Percentiles rank a stretch among this genome's conserved stretches.
Evolutionary conservation across 1,284 basidiomycete genomes (phyloP).

Genomic region (Termitomyces sp.): DNA sequence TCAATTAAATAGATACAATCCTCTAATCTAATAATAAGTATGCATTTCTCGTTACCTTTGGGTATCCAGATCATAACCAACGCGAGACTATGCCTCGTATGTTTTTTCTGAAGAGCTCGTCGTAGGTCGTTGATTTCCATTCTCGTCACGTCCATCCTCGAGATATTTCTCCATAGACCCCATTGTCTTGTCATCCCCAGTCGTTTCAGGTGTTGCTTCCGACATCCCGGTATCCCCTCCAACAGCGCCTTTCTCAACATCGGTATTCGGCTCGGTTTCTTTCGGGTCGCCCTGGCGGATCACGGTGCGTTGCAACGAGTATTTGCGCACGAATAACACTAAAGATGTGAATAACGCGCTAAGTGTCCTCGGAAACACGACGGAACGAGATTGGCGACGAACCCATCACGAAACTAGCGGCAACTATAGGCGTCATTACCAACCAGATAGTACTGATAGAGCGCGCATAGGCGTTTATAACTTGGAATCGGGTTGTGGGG

Average conservation of each 20-base stretch:
- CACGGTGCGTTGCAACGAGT: constrained; percentile 57
- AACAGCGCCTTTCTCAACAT: constrained; percentile 25
- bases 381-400: constrained; percentile 21
- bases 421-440: constrained; percentile 56
- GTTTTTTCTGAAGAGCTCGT: constrained; percentile 20
- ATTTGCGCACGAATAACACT: constrained; percentile 55
- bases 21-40: neutral
- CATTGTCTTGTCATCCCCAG: constrained; percentile 16
- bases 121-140: constrained; percentile 19
- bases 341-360: neutral
- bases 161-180: constrained; percentile 13
- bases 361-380: neutral
- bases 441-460: constrained; percentile 73
- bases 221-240: constrained; percentile 4
- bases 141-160: neutral
- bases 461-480: constrained; percentile 67
- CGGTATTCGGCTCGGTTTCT: constrained; percentile 16
- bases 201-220: neutral
- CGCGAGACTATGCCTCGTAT: neutral
- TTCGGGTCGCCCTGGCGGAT: constrained; percentile 35
- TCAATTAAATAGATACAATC: neutral
- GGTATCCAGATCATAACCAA: neutral
- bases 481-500: constrained; percentile 36
- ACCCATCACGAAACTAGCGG: constrained; percentile 58
- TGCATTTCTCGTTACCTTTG: neutral